These are phyloP conservation scores for Penicillium sp. DNA, from an alignment of 2,329 filamentous ascomycete genomes.

Conservation along the genomic window DNA sequence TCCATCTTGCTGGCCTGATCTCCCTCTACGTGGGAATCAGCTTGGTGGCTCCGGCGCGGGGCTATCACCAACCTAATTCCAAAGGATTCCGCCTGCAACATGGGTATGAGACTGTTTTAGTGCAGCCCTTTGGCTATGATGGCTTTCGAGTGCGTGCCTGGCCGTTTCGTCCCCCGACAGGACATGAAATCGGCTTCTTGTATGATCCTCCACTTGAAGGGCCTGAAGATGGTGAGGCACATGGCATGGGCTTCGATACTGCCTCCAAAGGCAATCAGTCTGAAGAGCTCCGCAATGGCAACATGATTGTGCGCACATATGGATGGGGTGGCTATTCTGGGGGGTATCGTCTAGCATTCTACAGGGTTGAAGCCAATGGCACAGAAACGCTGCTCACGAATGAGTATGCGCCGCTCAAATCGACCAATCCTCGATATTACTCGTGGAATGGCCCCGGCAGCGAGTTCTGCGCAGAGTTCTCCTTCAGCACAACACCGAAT, in stretches of 20 bases:
- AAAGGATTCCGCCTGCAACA: slow-evolving; percentile 35
- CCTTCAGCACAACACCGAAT: slow-evolving; percentile 33
- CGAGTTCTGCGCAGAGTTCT: slow-evolving; percentile 38
- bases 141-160: slow-evolving; percentile 42
- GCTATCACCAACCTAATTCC: slow-evolving; percentile 20
- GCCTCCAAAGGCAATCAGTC: slow-evolving; percentile 31
- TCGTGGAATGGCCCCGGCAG: slow-evolving; percentile 34
- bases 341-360: slow-evolving; percentile 37
- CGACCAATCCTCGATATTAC: slow-evolving; percentile 37
- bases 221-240: slow-evolving; percentile 31
- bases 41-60: not conserved
- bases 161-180: slow-evolving; percentile 36
- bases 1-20: not conserved
- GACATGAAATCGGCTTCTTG: slow-evolving; percentile 38
- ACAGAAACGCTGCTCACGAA: slow-evolving; percentile 38
- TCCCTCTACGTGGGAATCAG: not conserved
- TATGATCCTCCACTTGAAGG: slow-evolving; percentile 43
- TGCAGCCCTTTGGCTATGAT: slow-evolving; percentile 42
- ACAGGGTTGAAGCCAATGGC: slow-evolving; percentile 33
- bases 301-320: slow-evolving; percentile 35
- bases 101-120: slow-evolving; percentile 40
- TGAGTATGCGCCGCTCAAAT: slow-evolving; percentile 34
- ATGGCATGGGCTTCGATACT: slow-evolving; percentile 34
- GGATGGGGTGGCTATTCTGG: slow-evolving; percentile 32
- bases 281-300: slow-evolving; percentile 36